phyloP scores from a whole-genome alignment of 2,329 filamentous ascomycete species.

The Lachnellula subtilissima region DNA sequence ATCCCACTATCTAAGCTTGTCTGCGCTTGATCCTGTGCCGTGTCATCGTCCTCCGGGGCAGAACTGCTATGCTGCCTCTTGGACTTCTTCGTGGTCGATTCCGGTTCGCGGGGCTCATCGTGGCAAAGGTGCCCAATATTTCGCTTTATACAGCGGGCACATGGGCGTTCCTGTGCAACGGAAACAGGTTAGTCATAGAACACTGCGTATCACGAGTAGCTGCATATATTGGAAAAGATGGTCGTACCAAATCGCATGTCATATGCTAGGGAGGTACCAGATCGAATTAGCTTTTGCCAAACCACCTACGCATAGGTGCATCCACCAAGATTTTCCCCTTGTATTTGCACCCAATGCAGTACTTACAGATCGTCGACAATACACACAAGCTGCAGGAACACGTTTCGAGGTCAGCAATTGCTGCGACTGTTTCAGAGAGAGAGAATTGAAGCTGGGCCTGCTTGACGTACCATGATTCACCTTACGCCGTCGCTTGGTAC shows the following conservation, averaged over 20 bases:
- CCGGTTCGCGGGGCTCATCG: slow-evolving; percentile 87
- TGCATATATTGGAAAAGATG: slow-evolving; percentile 24
- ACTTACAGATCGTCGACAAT: slow-evolving; percentile 87
- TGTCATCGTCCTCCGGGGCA: slow-evolving; percentile 55
- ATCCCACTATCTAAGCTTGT: slow-evolving; percentile 40
- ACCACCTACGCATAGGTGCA: slow-evolving; percentile 30
- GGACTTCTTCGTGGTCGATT: slow-evolving; percentile 62
- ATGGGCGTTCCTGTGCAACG: slow-evolving; percentile 74
- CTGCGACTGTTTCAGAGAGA: slow-evolving; percentile 28
- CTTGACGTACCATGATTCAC: slow-evolving; percentile 74
- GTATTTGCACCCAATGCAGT: slow-evolving; percentile 31
- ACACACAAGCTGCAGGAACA: slow-evolving; percentile 70
- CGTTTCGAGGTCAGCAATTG: slow-evolving; percentile 31
- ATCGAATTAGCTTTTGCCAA: slow-evolving; percentile 33
- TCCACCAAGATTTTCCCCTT: slow-evolving; percentile 22
- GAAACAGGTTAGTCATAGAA: slow-evolving; percentile 27
- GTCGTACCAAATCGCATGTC: slow-evolving; percentile 82
- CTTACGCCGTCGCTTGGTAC: slow-evolving; percentile 80
- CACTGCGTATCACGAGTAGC: slow-evolving; percentile 28
- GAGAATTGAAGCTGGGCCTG: slow-evolving; percentile 19
- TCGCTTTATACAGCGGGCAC: slow-evolving; percentile 94
- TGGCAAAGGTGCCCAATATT: slow-evolving; percentile 98
- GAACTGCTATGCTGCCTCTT: slow-evolving; percentile 60
- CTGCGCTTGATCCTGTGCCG: slow-evolving; percentile 47
- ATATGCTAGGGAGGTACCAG: slow-evolving; percentile 60